Base-by-base conservation (phyloP, 257 asterid species). In the Rauvolfia tetraphylla region DNA sequence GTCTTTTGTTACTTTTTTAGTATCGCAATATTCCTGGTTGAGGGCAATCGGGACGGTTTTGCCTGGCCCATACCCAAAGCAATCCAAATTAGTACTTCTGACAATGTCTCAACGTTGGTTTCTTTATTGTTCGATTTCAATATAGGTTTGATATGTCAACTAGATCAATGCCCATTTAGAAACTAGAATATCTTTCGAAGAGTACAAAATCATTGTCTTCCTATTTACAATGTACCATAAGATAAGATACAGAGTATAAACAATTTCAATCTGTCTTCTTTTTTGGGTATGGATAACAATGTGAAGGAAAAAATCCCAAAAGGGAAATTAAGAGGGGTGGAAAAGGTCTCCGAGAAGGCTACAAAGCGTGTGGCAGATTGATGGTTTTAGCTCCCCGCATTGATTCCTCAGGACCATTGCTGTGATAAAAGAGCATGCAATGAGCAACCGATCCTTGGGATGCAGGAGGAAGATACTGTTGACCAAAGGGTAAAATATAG, bases 361-460 rank as follows among this genome's bases (percentile, higher is more conserved):
- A 92, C 53, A 85, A 83, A 51, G 90, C 89, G 74, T 84, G 97
- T 38, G 95, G 98, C 69, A 94, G 97, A 82, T 89, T 84, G 76
- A 83, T 67, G 58, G 46, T 63, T 79, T 88, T 91, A 59, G 89
- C 95, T 27, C 79, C 87, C 33, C 75, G 36, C 63, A 86, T 79
- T 75, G 85, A 84, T 84, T 89, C 91, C 65, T 90, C 97, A 5
- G 91, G 90, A 41, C 93, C 98, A 71, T 94, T 90, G 95, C 98
- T 94, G 95, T 89, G 75, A 71, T 36, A 71, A 72, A 34, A 65
- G 20, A 34, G 53, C 31, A 79, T 78, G 22, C 51, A 56, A 78
- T 81, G 46, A 77, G 76, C n/a, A 76, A 76, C 62, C 48, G 44
- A 71, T 27, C 15, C 11, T 18, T 49, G 3, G 41, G 54, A 27